Base-by-base conservation (phyloP, 805 yeast genomes). In the Starmerella geochares region DNA sequence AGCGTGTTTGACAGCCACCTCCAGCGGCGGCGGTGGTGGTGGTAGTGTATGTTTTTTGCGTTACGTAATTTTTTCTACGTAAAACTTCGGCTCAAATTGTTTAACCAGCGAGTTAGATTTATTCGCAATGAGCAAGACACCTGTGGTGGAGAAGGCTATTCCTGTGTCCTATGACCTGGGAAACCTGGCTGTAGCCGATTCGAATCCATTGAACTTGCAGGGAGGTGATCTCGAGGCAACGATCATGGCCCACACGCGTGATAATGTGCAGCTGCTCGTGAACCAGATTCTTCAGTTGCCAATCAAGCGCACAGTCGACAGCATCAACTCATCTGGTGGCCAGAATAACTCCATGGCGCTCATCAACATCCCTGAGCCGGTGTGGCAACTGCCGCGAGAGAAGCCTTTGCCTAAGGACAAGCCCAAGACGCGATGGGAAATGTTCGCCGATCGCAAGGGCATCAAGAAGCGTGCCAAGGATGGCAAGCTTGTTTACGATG, bases 361-460 rank as follows among this genome's bases (percentile, higher is more conserved):
- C 54, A 78, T 92, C 48, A 79, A 76, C 61, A 74, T 92, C 53
- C 97, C 99, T 29, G 86, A 78, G 49, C 94, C 96, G 21, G 67
- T 75, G 14, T 81, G 94, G 17, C 76, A 70, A 51, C 72, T 88
- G 55, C 98, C 99, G 49, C 77, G 99, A 74, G 99, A 92, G 67
- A 92, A 92, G 71, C 81, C 96, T 43, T 69, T 92, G 60, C 98
- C 98, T 52, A 88, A 87, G 69, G 80, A 85, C 48, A 92, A 86
- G 71, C 82, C 90, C 49, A 84, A 80, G 60, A 88, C 98, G 57
- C 87, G 81, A 71, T 92, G 99, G 99, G 96, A 92, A 71, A 76
- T 77, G 63, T 92, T 92, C 72, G 99, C 99, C 56, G 83, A 83
- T 52, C 85, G 79, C 75, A 92, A 92, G 71, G 97, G 97, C 62